phyloP scores from a whole-genome alignment of 306 rosid genomes.

The Inga leiocalycina region DNA sequence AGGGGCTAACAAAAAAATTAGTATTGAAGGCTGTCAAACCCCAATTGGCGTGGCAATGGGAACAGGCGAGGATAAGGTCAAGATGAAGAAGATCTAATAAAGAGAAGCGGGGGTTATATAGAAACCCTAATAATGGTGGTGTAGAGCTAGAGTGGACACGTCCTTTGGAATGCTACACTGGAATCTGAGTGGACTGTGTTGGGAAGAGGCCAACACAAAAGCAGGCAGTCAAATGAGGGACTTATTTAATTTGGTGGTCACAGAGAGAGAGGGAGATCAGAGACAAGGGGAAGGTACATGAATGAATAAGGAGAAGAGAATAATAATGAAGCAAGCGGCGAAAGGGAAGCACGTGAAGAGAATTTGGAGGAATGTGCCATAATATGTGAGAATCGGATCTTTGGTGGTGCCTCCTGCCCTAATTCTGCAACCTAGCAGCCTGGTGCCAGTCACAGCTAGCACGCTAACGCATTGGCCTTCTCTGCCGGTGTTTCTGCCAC shows the following conservation, averaged over 20 bases:
- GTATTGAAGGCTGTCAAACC: background rate
- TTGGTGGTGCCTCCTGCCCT: background rate
- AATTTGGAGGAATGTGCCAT: constrained; percentile 4
- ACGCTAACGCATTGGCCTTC: constrained; percentile 14
- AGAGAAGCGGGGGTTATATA: background rate
- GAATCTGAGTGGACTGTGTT: background rate
- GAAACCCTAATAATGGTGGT: background rate
- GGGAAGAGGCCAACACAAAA: constrained; percentile 19
- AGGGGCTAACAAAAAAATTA: background rate
- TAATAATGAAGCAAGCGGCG: background rate
- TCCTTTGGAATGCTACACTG: constrained; percentile 1
- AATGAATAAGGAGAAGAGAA: background rate
- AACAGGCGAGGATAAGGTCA: background rate
- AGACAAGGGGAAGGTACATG: background rate
- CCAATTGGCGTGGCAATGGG: background rate
- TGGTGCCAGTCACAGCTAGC: background rate
- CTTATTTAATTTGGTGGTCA: background rate
- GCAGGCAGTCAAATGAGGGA: background rate
- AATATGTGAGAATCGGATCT: background rate
- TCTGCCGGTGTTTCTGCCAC: background rate
- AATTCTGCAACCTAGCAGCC: background rate
- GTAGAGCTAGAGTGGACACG: constrained; percentile 5
- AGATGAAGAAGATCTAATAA: background rate
- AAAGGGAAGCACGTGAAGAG: background rate
- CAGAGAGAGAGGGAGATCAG: background rate